These are phyloP conservation scores for Erucastrum elatum DNA, from an alignment of 345 rosid genomes.

Conservation along the genomic window DNA sequence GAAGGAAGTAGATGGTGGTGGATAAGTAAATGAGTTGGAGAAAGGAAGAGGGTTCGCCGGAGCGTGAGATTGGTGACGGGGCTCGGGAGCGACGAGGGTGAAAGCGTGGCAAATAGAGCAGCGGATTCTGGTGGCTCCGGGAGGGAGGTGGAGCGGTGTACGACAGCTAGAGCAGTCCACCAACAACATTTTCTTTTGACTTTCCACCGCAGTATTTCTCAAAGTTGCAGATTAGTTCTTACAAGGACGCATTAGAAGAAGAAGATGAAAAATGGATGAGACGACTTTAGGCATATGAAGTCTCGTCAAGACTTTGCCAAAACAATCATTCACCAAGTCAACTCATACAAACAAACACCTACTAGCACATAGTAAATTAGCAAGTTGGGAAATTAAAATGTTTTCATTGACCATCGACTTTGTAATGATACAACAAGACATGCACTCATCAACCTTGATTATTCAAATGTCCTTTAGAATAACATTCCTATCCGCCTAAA, in stretches of 20 bases:
- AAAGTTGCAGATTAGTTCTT: not conserved
- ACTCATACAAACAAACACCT: not conserved
- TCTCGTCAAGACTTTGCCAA: not conserved
- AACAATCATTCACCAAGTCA: constrained; percentile 3
- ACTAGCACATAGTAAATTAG: not conserved
- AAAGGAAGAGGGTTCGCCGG: constrained; percentile 29
- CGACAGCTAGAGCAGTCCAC: constrained; percentile 76
- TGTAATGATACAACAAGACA: not conserved
- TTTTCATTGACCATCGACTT: not conserved
- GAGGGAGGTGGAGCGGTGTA: constrained; percentile 65
- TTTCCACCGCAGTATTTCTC: not conserved
- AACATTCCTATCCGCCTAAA: not conserved
- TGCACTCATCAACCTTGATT: not conserved
- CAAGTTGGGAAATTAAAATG: not conserved
- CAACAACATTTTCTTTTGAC: constrained; percentile 45
- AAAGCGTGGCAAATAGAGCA: constrained; percentile 74
- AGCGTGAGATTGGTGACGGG: constrained; percentile 17
- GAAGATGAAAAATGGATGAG: not conserved
- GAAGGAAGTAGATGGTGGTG: constrained; percentile 41
- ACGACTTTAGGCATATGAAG: not conserved
- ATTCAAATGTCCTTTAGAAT: not conserved
- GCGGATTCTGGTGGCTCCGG: constrained; percentile 65
- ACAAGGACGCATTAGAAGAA: not conserved
- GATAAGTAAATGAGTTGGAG: constrained; percentile 9
- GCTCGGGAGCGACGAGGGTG: constrained; percentile 60